Evolutionary conservation across 352 stramenopile genomes (phyloP), one percentile per base, ranked within the genome.

Genomic region (Phytophthora macrochlamydospora): DNA sequence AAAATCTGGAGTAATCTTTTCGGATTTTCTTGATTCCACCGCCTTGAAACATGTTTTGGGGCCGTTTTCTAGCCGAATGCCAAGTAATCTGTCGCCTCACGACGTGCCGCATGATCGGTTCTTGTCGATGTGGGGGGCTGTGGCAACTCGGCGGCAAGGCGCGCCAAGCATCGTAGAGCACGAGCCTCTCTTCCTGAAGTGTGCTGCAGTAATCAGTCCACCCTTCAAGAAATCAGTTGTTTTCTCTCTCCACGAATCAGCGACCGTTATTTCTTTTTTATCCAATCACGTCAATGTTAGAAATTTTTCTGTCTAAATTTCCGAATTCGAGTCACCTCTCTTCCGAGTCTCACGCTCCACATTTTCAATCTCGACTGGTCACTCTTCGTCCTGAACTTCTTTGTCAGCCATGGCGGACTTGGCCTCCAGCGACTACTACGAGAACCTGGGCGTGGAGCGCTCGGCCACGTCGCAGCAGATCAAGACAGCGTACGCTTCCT

Each of bases 351-450:
- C 5, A 32, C 14, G 37, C 46, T 42, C 42, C 59, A 59, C 50
- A 60, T 69, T 31, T 59, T 60, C 50, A 58, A 45, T 18, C 18
- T n/a, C 12, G 8, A 37, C 46, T 37, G 32, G 42, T 49, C n/a
- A 18, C 55, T 31, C 11, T 51, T 60, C 31, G 33, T 29, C 31
- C 40, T 18, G 48, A 24, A n/a, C 33, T 24, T n/a, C 51, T 14
- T 7, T 13, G 50, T n/a, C 51, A 30, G 45, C 37, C 59, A 73
- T 78, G 64, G 71, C 72, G 11, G 69, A 94, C 70, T 73, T 96
- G 8, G 44, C 69, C 43, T 94, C 88, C 29, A 71, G 71, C 62
- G 86, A 96, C 76, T 96, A 96, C 73, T 96, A 96, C 51, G 85
- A 90, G 68, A 96, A 96, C 61, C 65, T 96, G 48, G 88, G 88